Conservation (phyloP, 208 protist genomes). For the Trypanosoma rangeli region DNA sequence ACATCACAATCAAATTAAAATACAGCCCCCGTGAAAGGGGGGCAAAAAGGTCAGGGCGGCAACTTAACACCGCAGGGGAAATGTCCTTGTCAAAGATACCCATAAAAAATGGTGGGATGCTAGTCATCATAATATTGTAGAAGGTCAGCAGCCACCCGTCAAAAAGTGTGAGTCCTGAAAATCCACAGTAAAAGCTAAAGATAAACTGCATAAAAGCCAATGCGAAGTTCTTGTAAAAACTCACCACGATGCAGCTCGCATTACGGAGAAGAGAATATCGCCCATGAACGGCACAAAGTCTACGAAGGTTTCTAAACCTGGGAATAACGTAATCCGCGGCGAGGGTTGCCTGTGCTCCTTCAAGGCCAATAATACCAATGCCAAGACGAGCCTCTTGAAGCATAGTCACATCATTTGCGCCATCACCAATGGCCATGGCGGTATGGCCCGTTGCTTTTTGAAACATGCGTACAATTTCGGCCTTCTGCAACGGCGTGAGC, state of each 20-base stretch:
- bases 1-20: constrained; percentile 53
- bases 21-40: constrained; percentile 69
- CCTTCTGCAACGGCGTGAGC: constrained; percentile 90
- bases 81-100: constrained; percentile 94
- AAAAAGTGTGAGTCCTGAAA: constrained; percentile 89
- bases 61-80: constrained; percentile 60
- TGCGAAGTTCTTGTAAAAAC: constrained; percentile 98
- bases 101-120: constrained; percentile 86
- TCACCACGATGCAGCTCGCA: constrained; percentile 91
- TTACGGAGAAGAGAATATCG: constrained; percentile 94
- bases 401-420: constrained; percentile 99
- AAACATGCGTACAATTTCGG: constrained; percentile 90
- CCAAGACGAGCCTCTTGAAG: constrained; percentile 94
- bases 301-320: constrained; percentile 92
- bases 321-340: constrained; percentile 95
- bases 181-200: constrained; percentile 89
- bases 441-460: constrained; percentile 78
- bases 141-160: constrained; percentile 88
- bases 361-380: constrained; percentile 95
- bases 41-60: constrained; percentile 73
- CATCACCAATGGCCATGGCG: constrained; percentile 97
- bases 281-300: constrained; percentile 95
- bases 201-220: constrained; percentile 90
- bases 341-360: constrained; percentile 94
- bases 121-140: constrained; percentile 90